Conservation (phyloP, 2,329 filamentous ascomycete genomes). For the Eutypa lata region DNA sequence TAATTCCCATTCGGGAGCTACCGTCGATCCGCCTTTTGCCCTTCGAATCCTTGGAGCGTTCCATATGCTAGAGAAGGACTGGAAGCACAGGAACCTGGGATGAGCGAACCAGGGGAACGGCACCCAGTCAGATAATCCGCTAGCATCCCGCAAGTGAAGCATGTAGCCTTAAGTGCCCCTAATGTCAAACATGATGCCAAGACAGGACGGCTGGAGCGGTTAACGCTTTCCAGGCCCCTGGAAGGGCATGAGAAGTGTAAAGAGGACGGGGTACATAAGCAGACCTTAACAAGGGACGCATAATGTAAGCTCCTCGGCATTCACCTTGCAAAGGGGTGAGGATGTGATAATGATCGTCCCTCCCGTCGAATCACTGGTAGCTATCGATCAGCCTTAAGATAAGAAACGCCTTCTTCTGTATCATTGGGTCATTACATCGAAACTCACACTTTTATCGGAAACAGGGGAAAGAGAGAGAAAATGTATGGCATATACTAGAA, state of each 20-base stretch:
- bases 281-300: not conserved
- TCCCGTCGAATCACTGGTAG: too few species aligned
- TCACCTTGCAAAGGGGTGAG: too few species aligned
- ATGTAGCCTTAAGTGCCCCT: not conserved
- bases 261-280: not conserved
- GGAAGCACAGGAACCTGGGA: not conserved
- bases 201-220: not conserved
- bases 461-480: too few species aligned
- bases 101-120: not conserved
- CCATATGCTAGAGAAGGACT: not conserved
- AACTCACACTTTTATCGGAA: too few species aligned
- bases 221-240: not conserved
- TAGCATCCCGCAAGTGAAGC: not conserved
- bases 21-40: not conserved
- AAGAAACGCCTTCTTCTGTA: too few species aligned
- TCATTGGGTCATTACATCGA: too few species aligned
- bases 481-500: too few species aligned
- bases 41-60: not conserved
- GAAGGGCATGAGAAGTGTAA: not conserved
- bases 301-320: too few species aligned
- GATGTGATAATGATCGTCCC: too few species aligned
- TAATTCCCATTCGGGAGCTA: constrained; percentile 1
- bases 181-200: not conserved
- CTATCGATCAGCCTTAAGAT: too few species aligned
- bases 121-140: not conserved